Conservation (phyloP, 1,284 basidiomycete genomes). For the Abortiporus biennis region DNA sequence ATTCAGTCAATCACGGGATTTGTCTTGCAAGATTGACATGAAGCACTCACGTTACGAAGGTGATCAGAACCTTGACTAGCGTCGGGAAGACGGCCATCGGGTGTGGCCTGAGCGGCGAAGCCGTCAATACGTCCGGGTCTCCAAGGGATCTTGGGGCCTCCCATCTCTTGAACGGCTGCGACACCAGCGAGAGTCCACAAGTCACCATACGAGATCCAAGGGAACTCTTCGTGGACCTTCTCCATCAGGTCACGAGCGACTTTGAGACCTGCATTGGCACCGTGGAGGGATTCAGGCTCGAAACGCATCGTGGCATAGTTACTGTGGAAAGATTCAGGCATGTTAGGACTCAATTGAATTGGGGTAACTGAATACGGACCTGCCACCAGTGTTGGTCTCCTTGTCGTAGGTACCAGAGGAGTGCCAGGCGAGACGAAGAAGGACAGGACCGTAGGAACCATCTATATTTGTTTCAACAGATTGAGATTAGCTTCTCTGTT, state of each 20-base stretch:
- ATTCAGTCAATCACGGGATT: constrained; percentile 2
- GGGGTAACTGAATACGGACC: constrained; percentile 34
- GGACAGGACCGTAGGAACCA: constrained; percentile 86
- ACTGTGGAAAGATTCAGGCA: constrained; percentile 30
- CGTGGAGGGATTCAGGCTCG: constrained; percentile 78
- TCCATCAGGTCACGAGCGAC: constrained; percentile 85
- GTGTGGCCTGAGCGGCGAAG: constrained; percentile 69
- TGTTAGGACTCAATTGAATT: neutral
- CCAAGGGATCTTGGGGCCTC: constrained; percentile 82
- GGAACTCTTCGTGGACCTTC: constrained; percentile 79
- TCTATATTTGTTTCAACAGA: no score
- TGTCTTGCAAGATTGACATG: neutral
- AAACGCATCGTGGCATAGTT: constrained; percentile 97
- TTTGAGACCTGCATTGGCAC: constrained; percentile 84
- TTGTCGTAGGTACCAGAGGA: constrained; percentile 90
- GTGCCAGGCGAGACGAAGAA: constrained; percentile 95
- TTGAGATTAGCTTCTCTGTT: neutral
- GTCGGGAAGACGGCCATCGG: constrained; percentile 94
- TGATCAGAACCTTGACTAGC: constrained; percentile 83
- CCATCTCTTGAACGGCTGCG: constrained; percentile 83
- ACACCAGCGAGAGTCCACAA: constrained; percentile 92
- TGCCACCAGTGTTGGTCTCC: constrained; percentile 81
- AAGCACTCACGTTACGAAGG: constrained; percentile 60
- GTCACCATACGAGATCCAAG: constrained; percentile 93
- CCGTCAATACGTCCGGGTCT: constrained; percentile 86